Evolutionary conservation across 768 basidiomycete species (phyloP).

Genomic region (Russula compacta): DNA sequence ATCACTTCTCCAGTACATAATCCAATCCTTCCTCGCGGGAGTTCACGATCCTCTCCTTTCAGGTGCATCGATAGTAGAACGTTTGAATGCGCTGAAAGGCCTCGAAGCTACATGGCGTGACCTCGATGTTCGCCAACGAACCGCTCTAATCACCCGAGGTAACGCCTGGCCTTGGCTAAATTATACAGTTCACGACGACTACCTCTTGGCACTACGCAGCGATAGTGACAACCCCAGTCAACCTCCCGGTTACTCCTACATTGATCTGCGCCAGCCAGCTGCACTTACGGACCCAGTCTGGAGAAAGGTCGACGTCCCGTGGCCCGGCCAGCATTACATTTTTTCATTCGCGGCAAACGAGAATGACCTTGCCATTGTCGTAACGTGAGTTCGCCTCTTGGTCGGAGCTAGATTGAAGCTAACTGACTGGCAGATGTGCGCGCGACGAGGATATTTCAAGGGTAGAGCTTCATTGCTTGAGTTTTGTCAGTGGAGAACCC

Average conservation of each 20-base stretch:
- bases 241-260: slow-evolving; percentile 2
- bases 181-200: slow-evolving; percentile 1
- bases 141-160: neutral
- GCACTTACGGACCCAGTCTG: neutral
- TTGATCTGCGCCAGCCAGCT: neutral
- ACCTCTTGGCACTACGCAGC: slow-evolving; percentile 4
- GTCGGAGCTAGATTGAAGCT: neutral
- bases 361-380: neutral
- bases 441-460: slow-evolving; percentile 1
- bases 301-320: neutral
- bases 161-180: slow-evolving; percentile 11
- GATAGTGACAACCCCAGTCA: neutral
- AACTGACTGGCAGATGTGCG: neutral
- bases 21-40: neutral
- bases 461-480: neutral
- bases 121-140: slow-evolving; percentile 2
- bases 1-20: neutral
- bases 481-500: neutral
- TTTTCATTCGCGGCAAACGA: slow-evolving; percentile 6
- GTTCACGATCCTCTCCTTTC: slow-evolving; percentile 1
- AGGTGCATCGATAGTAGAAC: neutral
- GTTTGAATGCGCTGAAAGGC: neutral
- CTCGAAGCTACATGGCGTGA: slow-evolving; percentile 3
- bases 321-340: neutral
- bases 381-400: neutral